Evolutionary conservation across 371 early-diverging fungal species (phyloP), one percentile per base, ranked within the genome.

Genomic region (Nematocida displodere): DNA sequence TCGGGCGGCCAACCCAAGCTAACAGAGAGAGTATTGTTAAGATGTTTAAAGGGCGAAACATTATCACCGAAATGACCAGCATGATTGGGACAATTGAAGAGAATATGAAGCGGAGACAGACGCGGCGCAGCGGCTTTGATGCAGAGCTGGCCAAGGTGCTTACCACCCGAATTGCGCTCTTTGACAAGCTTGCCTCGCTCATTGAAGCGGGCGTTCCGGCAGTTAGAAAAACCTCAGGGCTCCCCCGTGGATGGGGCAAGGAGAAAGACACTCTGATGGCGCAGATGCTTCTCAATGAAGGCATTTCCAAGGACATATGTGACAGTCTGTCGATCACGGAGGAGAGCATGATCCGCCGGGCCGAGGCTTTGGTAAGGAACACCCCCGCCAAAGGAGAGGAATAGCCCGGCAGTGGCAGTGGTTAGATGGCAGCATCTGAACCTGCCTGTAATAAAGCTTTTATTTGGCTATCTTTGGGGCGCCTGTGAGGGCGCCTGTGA

Each of bases 211-310:
- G 50, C 11, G 22, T 83, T 42, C 48, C 66, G 37, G 22, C 28
- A 4, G n/a, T 79, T 17, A 64, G 78, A 49, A 80, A 78, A 55
- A 64, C 42, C 24, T 47, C 55, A 26, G 76, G 76, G 4, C 58
- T 83, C 47, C 80, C 82, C 2, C 76, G 78, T 50, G 77, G 65
- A 29, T 83, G 82, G 82, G 79, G 67, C 29, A 59, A 49, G 33
- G 76, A 80, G 36, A 78, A 80, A 40, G 81, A 82, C 48, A 28
- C 20, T 5, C 68, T 48, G 42, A 61, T 83, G 46, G 64, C 66
- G n/a, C 34, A 76, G 46, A 39, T 56, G 49, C 48, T 83, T 11
- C 55, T 80, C 26, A 46, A 54, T 44, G 62, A 68, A 46, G 83
- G 83, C 53, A 44, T 83, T 36, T 29, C 50, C 1, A 63, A 76